These are phyloP conservation scores for Globisporangium polare DNA, from an alignment of 352 stramenopile genomes.

Conservation along the genomic window DNA sequence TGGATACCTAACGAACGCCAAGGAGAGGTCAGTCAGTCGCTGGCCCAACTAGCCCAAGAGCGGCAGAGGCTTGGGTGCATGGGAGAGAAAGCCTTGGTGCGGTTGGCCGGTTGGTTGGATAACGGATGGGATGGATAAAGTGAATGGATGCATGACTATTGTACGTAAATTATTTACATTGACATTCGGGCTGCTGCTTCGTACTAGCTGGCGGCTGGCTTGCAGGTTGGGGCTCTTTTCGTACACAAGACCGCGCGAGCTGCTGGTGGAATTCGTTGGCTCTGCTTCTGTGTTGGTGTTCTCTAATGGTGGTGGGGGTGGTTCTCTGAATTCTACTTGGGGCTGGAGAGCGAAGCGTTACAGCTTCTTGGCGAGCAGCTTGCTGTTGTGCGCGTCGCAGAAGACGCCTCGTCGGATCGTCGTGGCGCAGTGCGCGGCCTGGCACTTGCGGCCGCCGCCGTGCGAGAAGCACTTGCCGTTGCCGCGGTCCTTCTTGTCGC, in stretches of 20 bases:
- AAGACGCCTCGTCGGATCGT: slow-evolving; percentile 61
- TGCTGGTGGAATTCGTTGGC: not conserved
- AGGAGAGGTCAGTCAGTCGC: not conserved
- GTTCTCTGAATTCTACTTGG: slow-evolving; percentile 4
- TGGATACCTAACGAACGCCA: not conserved
- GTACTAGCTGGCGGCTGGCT: not conserved
- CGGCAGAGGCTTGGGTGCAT: not conserved
- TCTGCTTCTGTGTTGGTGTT: not conserved
- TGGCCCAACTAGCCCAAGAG: not conserved
- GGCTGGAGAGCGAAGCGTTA: slow-evolving; percentile 2
- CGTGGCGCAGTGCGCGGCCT: slow-evolving; percentile 56
- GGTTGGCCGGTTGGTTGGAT: too few species aligned
- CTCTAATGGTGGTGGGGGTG: not conserved
- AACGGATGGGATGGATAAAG: too few species aligned
- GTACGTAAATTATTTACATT: slow-evolving; percentile 9
- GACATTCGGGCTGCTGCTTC: not conserved
- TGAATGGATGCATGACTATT: slow-evolving; percentile 4
- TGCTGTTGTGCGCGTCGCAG: slow-evolving; percentile 51
- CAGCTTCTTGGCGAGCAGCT: slow-evolving; percentile 15
- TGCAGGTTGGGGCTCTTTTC: not conserved
- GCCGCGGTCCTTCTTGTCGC: slow-evolving; percentile 80
- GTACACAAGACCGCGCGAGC: not conserved
- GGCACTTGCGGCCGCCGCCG: slow-evolving; percentile 66
- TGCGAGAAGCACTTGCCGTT: slow-evolving; percentile 83
- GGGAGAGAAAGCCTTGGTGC: not conserved